phyloP scores from a whole-genome alignment of 2,329 filamentous ascomycete species.

The Aotearoamyces nothofagi region DNA sequence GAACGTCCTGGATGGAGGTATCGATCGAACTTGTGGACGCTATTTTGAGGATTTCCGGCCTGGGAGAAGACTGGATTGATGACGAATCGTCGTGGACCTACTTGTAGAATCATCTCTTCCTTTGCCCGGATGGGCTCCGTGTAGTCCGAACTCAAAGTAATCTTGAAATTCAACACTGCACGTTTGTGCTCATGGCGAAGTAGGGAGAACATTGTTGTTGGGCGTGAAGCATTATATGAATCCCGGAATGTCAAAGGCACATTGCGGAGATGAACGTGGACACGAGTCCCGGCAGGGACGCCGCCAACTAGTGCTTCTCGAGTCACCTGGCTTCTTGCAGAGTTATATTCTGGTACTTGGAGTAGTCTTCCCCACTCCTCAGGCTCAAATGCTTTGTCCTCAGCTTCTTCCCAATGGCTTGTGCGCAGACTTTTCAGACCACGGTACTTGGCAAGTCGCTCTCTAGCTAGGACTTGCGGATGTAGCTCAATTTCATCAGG shows the following conservation, averaged over 20 bases:
- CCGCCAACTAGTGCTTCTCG: slow-evolving; percentile 83
- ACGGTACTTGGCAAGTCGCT: slow-evolving; percentile 73
- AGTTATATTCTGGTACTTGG: slow-evolving; percentile 79
- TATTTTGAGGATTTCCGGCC: slow-evolving; percentile 80
- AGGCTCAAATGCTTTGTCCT: slow-evolving; percentile 76
- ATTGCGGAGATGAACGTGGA: slow-evolving; percentile 59
- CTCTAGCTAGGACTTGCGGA: slow-evolving; percentile 71
- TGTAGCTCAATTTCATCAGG: slow-evolving; percentile 94
- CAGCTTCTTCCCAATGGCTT: slow-evolving; percentile 77
- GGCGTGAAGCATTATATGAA: slow-evolving; percentile 36
- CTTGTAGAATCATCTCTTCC: slow-evolving; percentile 82
- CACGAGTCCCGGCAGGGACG: slow-evolving; percentile 68
- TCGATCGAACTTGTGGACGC: slow-evolving; percentile 93
- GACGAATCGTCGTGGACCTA: slow-evolving; percentile 71
- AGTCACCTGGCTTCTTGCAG: slow-evolving; percentile 59
- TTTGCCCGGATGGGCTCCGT: slow-evolving; percentile 73
- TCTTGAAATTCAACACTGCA: slow-evolving; percentile 76
- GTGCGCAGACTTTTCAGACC: slow-evolving; percentile 84
- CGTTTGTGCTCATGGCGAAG: slow-evolving; percentile 92
- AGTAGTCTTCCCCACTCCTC: slow-evolving; percentile 80
- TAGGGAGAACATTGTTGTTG: slow-evolving; percentile 69
- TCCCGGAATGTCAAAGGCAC: slow-evolving; percentile 37
- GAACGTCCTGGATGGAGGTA: slow-evolving; percentile 84
- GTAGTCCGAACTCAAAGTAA: slow-evolving; percentile 69
- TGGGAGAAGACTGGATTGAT: slow-evolving; percentile 87